These are phyloP conservation scores for Termitomyces sp. DNA, from an alignment of 768 basidiomycete genomes.

Conservation along the genomic window DNA sequence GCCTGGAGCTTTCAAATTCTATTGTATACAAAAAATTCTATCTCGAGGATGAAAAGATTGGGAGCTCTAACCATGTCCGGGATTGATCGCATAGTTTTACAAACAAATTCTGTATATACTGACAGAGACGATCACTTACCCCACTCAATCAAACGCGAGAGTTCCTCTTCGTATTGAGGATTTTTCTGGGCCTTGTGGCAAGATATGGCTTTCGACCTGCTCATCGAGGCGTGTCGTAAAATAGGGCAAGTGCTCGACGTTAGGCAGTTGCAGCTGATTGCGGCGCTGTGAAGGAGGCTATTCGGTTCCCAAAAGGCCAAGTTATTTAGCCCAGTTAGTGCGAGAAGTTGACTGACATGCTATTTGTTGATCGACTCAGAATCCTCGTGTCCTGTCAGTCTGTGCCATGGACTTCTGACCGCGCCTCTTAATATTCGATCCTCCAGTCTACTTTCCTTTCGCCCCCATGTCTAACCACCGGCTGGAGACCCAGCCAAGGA, in stretches of 20 bases:
- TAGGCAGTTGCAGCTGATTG: neutral
- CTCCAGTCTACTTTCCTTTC: neutral
- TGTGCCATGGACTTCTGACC: conserved; percentile 1
- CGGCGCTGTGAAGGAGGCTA: neutral
- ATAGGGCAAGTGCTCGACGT: neutral
- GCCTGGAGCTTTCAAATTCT: neutral
- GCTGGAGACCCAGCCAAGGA: conserved; percentile 23
- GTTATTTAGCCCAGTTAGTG: conserved; percentile 5
- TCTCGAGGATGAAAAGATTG: neutral
- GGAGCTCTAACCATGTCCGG: neutral
- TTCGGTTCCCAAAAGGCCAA: conserved; percentile 10
- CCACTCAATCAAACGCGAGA: neutral
- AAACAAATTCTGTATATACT: neutral
- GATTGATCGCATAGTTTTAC: neutral
- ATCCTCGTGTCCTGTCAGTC: conserved; percentile 6
- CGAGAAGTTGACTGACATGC: conserved; percentile 9
- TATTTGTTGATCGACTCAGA: conserved; percentile 17
- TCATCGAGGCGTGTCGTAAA: neutral
- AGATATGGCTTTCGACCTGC: neutral
- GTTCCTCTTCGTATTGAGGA: neutral
- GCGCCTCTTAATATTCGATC: conserved; percentile 1
- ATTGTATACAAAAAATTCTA: neutral
- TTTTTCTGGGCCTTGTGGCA: neutral
- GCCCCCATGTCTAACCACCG: conserved; percentile 14
- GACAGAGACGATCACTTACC: neutral